phyloP scores from a whole-genome alignment of 495 filamentous ascomycete genomes.

The Aspergillus bridgeri region DNA sequence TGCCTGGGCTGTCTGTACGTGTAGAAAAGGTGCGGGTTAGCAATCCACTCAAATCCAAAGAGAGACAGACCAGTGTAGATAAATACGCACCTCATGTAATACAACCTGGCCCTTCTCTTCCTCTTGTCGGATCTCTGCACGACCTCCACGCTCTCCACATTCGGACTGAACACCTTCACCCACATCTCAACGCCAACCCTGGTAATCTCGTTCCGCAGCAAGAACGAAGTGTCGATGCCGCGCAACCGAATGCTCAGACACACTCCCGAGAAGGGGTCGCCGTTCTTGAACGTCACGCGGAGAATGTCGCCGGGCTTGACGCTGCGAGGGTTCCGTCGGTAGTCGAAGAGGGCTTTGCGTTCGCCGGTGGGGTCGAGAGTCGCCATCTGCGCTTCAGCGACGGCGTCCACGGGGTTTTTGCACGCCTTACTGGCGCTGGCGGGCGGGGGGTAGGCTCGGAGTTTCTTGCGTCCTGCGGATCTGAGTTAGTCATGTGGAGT shows the following conservation, averaged over 20 bases:
- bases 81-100: conserved; percentile 76
- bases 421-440: conserved; percentile 40
- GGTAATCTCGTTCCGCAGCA: conserved; percentile 78
- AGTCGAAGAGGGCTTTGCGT: conserved; percentile 74
- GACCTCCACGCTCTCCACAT: conserved; percentile 87
- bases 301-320: conserved; percentile 83
- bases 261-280: conserved; percentile 88
- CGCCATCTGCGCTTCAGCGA: conserved; percentile 63
- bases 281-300: conserved; percentile 75
- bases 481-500: conserved; percentile 16
- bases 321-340: conserved; percentile 65
- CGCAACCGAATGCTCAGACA: conserved; percentile 77
- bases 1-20: conserved; percentile 56
- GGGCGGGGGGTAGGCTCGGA: conserved; percentile 54
- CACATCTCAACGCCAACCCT: conserved; percentile 95
- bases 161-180: conserved; percentile 88
- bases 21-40: conserved; percentile 7
- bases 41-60: conserved; percentile 32
- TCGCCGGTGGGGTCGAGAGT: conserved; percentile 79
- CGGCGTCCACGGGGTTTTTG: conserved; percentile 58
- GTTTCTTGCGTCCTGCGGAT: conserved; percentile 36
- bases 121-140: conserved; percentile 81
- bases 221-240: conserved; percentile 80
- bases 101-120: conserved; percentile 83
- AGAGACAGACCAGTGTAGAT: conserved; percentile 32